These are phyloP conservation scores for Ehretia macrophylla DNA, from an alignment of 257 asterid species.

Conservation along the genomic window DNA sequence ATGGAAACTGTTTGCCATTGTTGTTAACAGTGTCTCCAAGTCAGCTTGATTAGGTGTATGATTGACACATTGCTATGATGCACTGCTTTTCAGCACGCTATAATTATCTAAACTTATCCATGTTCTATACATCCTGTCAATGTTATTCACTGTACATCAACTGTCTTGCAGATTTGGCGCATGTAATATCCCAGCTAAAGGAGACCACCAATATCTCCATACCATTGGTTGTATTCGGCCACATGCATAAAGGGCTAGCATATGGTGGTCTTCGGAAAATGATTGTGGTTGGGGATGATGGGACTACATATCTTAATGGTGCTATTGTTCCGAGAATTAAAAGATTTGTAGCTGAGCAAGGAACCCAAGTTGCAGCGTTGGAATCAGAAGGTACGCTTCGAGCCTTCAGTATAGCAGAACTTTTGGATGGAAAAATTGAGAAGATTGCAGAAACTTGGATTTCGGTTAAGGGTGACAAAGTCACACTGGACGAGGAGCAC, in stretches of 20 bases:
- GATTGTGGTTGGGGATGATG: conserved; percentile 69
- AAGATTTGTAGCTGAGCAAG: conserved; percentile 27
- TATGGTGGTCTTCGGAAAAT: conserved; percentile 72
- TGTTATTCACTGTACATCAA: neutral
- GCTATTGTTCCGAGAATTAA: conserved; percentile 82
- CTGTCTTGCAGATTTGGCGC: conserved; percentile 65
- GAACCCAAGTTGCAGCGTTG: conserved; percentile 9
- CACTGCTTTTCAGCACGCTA: too few species aligned
- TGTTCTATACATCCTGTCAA: neutral
- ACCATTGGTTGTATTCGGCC: conserved; percentile 92
- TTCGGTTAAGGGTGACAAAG: conserved; percentile 50
- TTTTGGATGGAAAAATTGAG: conserved; percentile 46
- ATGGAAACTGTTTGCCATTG: too few species aligned
- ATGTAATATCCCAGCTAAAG: conserved; percentile 60
- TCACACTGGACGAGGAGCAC: conserved; percentile 43
- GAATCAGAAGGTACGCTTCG: conserved; percentile 49
- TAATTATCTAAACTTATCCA: too few species aligned
- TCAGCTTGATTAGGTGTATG: too few species aligned
- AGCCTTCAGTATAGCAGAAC: conserved; percentile 70
- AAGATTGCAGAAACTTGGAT: conserved; percentile 84
- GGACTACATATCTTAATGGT: conserved; percentile 65
- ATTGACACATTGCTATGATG: too few species aligned
- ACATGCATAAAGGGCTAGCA: conserved; percentile 84
- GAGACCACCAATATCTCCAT: conserved; percentile 39
- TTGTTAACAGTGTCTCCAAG: too few species aligned